Evolutionary conservation across 371 early-diverging fungal species (phyloP), one percentile per base, ranked within the genome.

Genomic region (Furculomyces boomerangus): DNA sequence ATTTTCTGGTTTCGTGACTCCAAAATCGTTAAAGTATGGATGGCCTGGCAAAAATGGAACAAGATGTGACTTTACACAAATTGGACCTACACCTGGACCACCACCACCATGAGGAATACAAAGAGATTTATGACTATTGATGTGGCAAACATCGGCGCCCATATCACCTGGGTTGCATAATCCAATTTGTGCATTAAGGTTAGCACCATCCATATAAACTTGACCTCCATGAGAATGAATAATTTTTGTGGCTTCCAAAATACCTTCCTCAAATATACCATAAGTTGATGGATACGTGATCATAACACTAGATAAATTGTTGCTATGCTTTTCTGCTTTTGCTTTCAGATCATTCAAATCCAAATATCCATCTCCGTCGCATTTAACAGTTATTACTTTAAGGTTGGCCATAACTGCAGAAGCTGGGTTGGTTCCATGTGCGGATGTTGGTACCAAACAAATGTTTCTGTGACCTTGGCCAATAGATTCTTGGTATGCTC

Each of bases 141-240:
- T 75, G 65, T 96, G 97, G 73, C 95, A 94, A 20, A 96, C 95
- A 74, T 96, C 97, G 56, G 93, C 93, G 53, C 95, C 97, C 59
- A 91, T 90, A 58, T 90, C 88, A 27, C 85, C 97, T 41, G 97
- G 97, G 57, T 82, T 86, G 61, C 88, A 87, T 56, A 96, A 69
- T 22, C 95, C 95, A 62, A 96, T 88, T 71, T 94, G 95, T 3
- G 97, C 97, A 62, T 96, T 96, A 78, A 96, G 74, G 76, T 96
- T 96, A 55, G 97, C 97, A 56, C 97, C 97, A 64, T 96, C 97
- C 86, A 96, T 86, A 71, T 96, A 96, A n/a, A 94, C 94, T 68
- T 91, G 92, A 48, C 97, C 97, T 60, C 97, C 95, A 60, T 81
- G 54, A 14, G 70, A 61, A 67, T 96, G 97, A 28, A 96, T 78